Base-by-base conservation (phyloP, 179 eudicot genomes). In the Actinidia arguta region DNA sequence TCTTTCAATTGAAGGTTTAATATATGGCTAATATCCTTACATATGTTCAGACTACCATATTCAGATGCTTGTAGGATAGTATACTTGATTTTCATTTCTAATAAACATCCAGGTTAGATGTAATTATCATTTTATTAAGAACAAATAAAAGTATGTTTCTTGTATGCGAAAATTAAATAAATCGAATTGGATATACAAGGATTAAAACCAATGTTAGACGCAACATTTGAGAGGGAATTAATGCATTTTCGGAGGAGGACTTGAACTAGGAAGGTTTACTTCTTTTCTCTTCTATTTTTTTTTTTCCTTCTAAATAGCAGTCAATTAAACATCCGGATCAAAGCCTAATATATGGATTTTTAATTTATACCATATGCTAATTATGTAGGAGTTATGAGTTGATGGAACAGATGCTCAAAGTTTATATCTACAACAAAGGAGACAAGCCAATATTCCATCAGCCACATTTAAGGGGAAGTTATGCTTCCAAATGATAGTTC, bases 401-500 rank as follows among this genome's bases (percentile, higher is more conserved):
- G 89, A 95, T 95, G 98, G 94, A 90, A 58, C 85, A 62, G 52
- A 74, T 79, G 4, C 91, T 93, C 61, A 93, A 94, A 80, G 87
- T 95, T 39, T 92, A 93, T 84, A 79, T 91, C 36, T 95, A 95
- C 83, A 90, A 88, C 62, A 97, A 95, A 86, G 98, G 98, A 47
- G 94, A 92, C 42, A 92, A 85, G 76, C 97, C 97, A 8, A 85
- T 91, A 84, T 95, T 92, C 70, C 98, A 95, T 87, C 87, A 90
- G 73, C 94, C 98, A 52, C 80, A 85, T 51, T 42, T 93, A 78
- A 89, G 91, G 79, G 97, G 97, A 70, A 80, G 92, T 63, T 93
- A 95, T 81, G 90, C 93, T 82, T 91, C 96, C 5, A 97, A 95
- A 88, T 97, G 97, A 87, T 93, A 96, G 97, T 93, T 93, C 86